Conservation (phyloP, 1,284 basidiomycete species). For the Rhizopogon hawkerae region DNA sequence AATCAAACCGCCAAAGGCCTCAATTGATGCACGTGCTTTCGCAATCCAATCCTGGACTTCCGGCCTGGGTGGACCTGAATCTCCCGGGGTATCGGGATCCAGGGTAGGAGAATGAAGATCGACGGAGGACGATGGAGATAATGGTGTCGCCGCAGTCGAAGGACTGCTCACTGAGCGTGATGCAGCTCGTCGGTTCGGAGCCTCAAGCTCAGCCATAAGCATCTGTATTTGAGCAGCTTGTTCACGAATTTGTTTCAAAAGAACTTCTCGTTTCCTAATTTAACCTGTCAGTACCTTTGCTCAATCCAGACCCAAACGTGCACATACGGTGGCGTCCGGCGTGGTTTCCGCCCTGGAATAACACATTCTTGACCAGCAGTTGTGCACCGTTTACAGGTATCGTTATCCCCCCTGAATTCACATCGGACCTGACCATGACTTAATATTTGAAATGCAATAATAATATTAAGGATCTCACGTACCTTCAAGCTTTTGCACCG, state of each 20-base stretch:
- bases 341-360: constrained; percentile 69
- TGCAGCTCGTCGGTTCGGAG: constrained; percentile 14
- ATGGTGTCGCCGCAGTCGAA: constrained; percentile 28
- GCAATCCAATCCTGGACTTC: constrained; percentile 64
- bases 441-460: background rate
- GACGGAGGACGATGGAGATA: constrained; percentile 22
- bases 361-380: constrained; percentile 61
- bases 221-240: constrained; percentile 63
- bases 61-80: constrained; percentile 25
- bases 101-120: constrained; percentile 17
- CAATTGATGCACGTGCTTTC: constrained; percentile 57
- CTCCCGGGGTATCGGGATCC: constrained; percentile 22
- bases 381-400: constrained; percentile 63
- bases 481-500: constrained; percentile 71
- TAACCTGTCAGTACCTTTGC: constrained; percentile 4
- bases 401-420: constrained; percentile 58
- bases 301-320: background rate
- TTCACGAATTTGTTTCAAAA: constrained; percentile 62
- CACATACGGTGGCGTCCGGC: constrained; percentile 65
- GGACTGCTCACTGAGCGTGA: constrained; percentile 20
- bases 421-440: constrained; percentile 46
- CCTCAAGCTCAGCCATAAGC: constrained; percentile 58
- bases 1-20: constrained; percentile 58
- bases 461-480: constrained; percentile 4
- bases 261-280: constrained; percentile 62